Conservation (phyloP, 495 filamentous ascomycete species). For the Annulohypoxylon moriforme region DNA sequence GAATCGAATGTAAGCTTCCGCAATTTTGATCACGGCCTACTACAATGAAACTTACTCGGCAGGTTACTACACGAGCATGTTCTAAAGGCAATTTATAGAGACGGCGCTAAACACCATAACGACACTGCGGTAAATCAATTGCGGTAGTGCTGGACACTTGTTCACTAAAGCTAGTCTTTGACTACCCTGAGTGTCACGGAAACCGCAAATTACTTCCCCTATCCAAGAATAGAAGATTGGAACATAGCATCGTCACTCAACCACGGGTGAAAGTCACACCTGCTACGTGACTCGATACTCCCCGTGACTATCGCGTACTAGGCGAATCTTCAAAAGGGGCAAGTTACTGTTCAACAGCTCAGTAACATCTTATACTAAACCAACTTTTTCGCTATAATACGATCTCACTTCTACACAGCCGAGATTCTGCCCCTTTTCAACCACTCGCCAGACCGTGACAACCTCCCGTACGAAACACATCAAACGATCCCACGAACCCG, state of each 20-base stretch:
- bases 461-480: neutral
- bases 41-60: neutral
- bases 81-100: too few relatives aligned
- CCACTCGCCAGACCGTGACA: neutral
- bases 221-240: neutral
- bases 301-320: neutral
- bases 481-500: neutral
- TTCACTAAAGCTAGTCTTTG: neutral
- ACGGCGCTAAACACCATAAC: neutral
- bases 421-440: neutral
- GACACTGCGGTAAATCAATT: neutral
- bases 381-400: neutral
- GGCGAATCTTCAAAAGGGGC: neutral
- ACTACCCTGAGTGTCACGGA: neutral
- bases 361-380: neutral
- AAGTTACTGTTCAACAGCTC: neutral
- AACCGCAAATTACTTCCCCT: neutral
- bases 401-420: neutral
- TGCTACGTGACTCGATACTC: neutral
- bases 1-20: neutral
- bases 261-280: conserved; percentile 2
- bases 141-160: neutral
- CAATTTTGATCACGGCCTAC: neutral
- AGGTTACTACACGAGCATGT: neutral
- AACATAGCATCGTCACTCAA: neutral